Evolutionary conservation across 1,284 basidiomycete genomes (phyloP), one percentile per base, ranked within the genome.

Genomic region (Rhodotorula mucilaginosa): DNA sequence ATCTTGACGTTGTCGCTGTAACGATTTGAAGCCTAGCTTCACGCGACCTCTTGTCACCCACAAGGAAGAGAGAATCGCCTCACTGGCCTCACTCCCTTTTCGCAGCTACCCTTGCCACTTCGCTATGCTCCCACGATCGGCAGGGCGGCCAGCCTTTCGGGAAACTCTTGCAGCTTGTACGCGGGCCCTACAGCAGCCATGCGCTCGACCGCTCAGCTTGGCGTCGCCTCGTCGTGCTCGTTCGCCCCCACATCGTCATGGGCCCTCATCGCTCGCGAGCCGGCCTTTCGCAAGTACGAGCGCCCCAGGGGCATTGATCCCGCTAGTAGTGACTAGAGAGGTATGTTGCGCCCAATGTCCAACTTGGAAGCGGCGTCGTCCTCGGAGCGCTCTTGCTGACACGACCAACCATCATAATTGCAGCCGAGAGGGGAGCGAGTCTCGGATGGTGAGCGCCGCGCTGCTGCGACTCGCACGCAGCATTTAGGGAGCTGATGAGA

Each of bases 321-420:
- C 92, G 13, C 93, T 94, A 64, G 93, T 97, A 60, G 91, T 96
- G 73, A 93, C 95, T 78, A 91, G 95, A 81, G 95, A 93, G 60
- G 92, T 93, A 78, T 77, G 85, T 56, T 44, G 10, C 34, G 29
- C 34, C 26, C 26, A 26, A 5, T 58, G 23, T 5, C 7, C 19
- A 15, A 56, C 46, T 34, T 57, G 67, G n/a, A 61, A 71, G 57
- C 70, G 34, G 34, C 34, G 34, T 34, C 34, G 16, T 26, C 13
- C 44, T 21, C n/a, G 46, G 7, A 5, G 19, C 29, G 54, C n/a
- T 10, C 16, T n/a, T 16, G 15, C 44, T 47, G 26, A 23, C 62
- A 19, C 26, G 2, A 21, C 10, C 39, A 0, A 39, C 39, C 8
- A 39, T 39, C 39, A 10, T 26, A 1, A 26, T 26, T 70, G 78